phyloP scores from a whole-genome alignment of 345 rosid genomes.

The Dipteronia dyeriana region DNA sequence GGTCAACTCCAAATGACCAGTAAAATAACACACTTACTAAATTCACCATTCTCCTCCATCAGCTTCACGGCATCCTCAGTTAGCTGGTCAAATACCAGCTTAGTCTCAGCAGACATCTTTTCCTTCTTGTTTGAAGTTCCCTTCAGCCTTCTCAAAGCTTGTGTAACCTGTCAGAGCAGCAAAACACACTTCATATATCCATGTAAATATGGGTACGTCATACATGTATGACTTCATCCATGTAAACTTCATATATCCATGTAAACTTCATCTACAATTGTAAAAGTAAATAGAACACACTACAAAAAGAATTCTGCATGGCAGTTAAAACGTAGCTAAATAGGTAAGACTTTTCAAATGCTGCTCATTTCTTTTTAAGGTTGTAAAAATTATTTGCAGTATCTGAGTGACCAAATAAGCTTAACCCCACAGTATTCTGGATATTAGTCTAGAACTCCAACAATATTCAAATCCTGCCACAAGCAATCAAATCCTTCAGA shows the following conservation, averaged over 20 bases:
- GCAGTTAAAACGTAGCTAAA: background rate
- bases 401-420: background rate
- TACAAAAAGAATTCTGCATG: background rate
- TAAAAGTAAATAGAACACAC: background rate
- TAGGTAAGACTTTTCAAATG: background rate
- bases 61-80: constrained; percentile 92
- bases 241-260: no score
- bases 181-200: constrained; percentile 10
- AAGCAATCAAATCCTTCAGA: background rate
- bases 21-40: constrained; percentile 55
- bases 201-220: background rate
- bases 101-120: constrained; percentile 82
- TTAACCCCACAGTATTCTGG: background rate
- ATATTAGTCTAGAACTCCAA: background rate
- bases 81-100: constrained; percentile 86
- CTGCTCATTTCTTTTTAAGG: background rate
- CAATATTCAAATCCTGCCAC: background rate
- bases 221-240: background rate
- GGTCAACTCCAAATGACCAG: background rate
- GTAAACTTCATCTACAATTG: background rate
- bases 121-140: constrained; percentile 79
- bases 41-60: constrained; percentile 77
- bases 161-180: constrained; percentile 59
- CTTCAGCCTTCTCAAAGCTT: constrained; percentile 89
- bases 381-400: background rate